phyloP scores from a whole-genome alignment of 1,284 basidiomycete genomes.

The Farysia itapuensis region DNA sequence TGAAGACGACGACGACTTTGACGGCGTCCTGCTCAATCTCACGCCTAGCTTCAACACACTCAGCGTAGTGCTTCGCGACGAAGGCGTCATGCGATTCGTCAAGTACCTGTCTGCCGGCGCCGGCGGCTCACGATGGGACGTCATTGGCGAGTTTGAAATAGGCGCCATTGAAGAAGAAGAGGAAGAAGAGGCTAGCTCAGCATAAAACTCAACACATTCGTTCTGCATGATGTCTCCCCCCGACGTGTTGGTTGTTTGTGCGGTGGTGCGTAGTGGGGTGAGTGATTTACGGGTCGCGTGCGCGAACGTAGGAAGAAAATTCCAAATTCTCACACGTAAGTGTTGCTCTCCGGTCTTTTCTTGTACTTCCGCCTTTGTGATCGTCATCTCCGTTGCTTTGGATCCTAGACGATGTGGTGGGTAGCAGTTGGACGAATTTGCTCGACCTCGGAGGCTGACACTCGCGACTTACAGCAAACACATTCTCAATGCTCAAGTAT shows the following conservation, averaged over 20 bases:
- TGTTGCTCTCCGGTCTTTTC: too few relatives aligned
- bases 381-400: neutral
- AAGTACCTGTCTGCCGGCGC: slow-evolving; percentile 55
- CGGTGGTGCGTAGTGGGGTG: neutral
- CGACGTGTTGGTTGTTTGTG: neutral
- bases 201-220: too few relatives aligned
- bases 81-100: slow-evolving; percentile 73
- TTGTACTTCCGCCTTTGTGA: neutral
- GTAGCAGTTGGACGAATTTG: neutral
- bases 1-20: slow-evolving; percentile 68
- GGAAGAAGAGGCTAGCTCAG: too few relatives aligned
- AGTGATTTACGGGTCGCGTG: too few relatives aligned
- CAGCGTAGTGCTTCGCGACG: slow-evolving; percentile 85
- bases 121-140: slow-evolving; percentile 57
- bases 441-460: too few relatives aligned
- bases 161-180: slow-evolving; percentile 53
- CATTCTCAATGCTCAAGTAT: slow-evolving; percentile 58
- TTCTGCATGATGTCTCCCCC: too few relatives aligned
- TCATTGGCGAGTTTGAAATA: slow-evolving; percentile 53
- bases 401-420: neutral
- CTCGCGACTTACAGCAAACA: slow-evolving; percentile 55
- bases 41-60: slow-evolving; percentile 89
- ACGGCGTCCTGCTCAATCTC: slow-evolving; percentile 82
- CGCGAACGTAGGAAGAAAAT: too few relatives aligned
- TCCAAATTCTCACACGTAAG: too few relatives aligned